Conservation (phyloP, 2,329 filamentous ascomycete species). For the Penicillium sp. region DNA sequence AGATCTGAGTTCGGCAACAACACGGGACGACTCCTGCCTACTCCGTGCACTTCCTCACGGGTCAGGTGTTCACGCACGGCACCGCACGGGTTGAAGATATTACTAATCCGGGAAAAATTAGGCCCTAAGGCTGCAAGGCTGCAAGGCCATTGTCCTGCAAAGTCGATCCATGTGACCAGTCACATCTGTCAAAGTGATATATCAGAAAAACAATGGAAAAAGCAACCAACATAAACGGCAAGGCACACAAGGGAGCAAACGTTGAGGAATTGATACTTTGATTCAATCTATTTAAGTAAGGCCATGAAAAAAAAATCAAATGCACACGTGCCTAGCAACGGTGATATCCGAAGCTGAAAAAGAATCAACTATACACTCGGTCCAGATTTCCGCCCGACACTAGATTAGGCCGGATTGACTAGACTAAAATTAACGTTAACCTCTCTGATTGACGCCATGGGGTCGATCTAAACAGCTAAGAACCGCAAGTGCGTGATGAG, state of each 20-base stretch:
- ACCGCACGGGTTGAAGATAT: neutral
- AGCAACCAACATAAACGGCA: neutral
- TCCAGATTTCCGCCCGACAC: neutral
- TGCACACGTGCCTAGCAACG: neutral
- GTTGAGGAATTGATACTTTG: no score
- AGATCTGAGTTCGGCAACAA: no score
- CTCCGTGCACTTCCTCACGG: no score
- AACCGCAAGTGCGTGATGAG: conserved; percentile 6
- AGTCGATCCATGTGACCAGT: neutral
- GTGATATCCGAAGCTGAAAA: neutral
- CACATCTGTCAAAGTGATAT: neutral
- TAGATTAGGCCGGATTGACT: neutral
- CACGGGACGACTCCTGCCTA: no score
- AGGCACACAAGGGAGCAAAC: neutral
- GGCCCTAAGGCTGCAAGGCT: neutral
- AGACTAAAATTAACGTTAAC: conserved; percentile 12
- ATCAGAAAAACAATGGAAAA: neutral
- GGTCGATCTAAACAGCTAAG: conserved; percentile 7
- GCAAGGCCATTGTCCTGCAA: neutral
- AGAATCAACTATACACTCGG: neutral
- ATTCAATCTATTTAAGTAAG: no score
- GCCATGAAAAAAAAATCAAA: no score
- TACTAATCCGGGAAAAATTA: neutral
- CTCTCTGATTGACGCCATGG: conserved; percentile 6
- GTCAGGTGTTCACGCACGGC: no score